Conservation (phyloP, 805 yeast species). For the Barnettozyma californica region DNA sequence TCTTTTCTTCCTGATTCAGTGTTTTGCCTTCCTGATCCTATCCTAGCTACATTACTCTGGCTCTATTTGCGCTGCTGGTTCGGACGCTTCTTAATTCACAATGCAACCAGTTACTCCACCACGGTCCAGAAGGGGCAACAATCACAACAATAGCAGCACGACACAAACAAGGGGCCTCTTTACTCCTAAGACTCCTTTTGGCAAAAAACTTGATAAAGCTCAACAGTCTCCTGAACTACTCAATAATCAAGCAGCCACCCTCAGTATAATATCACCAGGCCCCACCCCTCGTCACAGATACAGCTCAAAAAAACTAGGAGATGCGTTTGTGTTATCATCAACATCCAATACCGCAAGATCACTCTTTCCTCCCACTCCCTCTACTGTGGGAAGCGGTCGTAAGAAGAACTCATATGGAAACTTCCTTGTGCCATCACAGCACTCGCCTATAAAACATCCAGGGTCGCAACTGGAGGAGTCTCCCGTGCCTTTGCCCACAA, state of each 20-base stretch:
- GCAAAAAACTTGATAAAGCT: conserved; percentile 11
- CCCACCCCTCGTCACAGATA: conserved; percentile 22
- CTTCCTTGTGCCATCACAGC: conserved; percentile 2
- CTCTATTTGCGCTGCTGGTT: conserved; percentile 1
- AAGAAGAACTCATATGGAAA: conserved; percentile 9
- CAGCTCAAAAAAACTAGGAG: conserved; percentile 12
- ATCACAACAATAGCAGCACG: neutral
- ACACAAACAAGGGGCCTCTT: conserved; percentile 11
- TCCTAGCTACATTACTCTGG: neutral
- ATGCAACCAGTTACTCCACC: conserved; percentile 25
- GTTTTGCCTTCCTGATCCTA: neutral
- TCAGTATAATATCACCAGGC: conserved; percentile 15
- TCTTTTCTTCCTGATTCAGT: neutral
- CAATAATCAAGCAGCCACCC: conserved; percentile 6
- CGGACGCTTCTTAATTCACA: neutral
- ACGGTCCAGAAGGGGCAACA: conserved; percentile 8
- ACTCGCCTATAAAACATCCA: conserved; percentile 10
- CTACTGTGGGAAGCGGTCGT: conserved; percentile 26
- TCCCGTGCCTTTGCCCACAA: conserved; percentile 16
- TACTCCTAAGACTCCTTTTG: conserved; percentile 23
- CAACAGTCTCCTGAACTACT: conserved; percentile 9
- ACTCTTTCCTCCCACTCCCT: conserved; percentile 27
- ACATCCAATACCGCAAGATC: conserved; percentile 14
- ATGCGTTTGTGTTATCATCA: conserved; percentile 8
- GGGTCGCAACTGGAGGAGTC: conserved; percentile 9